phyloP scores from a whole-genome alignment of 257 asterid genomes.

The Plantago ovata region DNA sequence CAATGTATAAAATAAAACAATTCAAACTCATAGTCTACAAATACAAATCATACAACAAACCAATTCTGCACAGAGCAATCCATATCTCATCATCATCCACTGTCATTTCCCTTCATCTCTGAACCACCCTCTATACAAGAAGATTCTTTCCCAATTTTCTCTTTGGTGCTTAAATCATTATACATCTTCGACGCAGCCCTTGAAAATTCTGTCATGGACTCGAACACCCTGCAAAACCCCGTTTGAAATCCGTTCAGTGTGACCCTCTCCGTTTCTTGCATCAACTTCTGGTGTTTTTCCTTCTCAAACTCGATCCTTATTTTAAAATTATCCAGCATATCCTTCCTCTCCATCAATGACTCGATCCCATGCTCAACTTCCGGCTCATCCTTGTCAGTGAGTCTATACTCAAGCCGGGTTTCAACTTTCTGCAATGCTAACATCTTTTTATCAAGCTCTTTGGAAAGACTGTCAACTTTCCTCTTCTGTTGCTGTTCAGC shows the following conservation, averaged over 20 bases:
- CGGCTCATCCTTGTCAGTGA: constrained; percentile 37
- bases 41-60: no score
- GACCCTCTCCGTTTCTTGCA: constrained; percentile 72
- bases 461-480: constrained; percentile 69
- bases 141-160: constrained; percentile 32
- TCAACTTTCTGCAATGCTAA: constrained; percentile 59
- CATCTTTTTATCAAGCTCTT: constrained; percentile 62
- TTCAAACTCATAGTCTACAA: constrained; percentile 18
- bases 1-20: constrained; percentile 34
- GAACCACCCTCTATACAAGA: constrained; percentile 43
- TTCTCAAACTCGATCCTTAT: constrained; percentile 63
- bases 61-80: constrained; percentile 16
- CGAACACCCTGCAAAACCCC: constrained; percentile 75
- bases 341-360: constrained; percentile 44
- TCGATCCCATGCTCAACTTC: constrained; percentile 43
- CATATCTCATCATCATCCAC: constrained; percentile 38
- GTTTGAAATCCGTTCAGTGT: constrained; percentile 74
- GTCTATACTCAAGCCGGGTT: constrained; percentile 43
- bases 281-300: constrained; percentile 61
- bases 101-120: constrained; percentile 36
- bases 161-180: constrained; percentile 39
- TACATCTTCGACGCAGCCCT: constrained; percentile 60
- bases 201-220: constrained; percentile 69
- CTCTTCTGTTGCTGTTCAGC: constrained; percentile 75
- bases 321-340: constrained; percentile 44